Conservation (phyloP, 2,329 filamentous ascomycete species). For the Ophiosphaerella korrae region DNA sequence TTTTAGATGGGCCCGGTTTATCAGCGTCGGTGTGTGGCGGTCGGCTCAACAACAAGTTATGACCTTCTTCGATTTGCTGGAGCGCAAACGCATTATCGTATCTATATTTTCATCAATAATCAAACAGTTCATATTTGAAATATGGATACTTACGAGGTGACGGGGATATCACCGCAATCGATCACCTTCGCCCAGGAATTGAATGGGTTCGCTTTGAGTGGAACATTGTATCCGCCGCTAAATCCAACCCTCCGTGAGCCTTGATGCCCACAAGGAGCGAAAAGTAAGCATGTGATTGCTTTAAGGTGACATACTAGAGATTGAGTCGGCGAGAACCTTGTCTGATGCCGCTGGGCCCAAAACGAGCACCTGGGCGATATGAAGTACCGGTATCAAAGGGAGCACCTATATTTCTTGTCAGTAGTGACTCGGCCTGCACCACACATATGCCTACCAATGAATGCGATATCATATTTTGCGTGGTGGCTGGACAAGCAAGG, state of each 20-base stretch:
- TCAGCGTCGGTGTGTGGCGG: constrained; percentile 71
- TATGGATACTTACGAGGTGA: constrained; percentile 69
- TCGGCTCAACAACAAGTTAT: constrained; percentile 75
- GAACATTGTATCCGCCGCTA: constrained; percentile 87
- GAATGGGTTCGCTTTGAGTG: constrained; percentile 79
- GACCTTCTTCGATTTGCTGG: constrained; percentile 83
- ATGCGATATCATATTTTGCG: constrained; percentile 82
- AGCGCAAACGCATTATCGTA: constrained; percentile 85
- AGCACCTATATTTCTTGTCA: constrained; percentile 59
- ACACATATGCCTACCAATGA: constrained; percentile 64
- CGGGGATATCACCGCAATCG: constrained; percentile 83
- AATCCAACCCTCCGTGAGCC: constrained; percentile 58
- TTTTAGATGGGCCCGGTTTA: constrained; percentile 69
- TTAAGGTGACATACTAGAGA: constrained; percentile 70
- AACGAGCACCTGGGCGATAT: constrained; percentile 81
- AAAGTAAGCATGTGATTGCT: constrained; percentile 49
- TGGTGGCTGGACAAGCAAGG: constrained; percentile 71
- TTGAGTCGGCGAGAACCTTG: constrained; percentile 86
- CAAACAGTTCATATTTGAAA: neutral
- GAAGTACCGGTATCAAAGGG: constrained; percentile 88
- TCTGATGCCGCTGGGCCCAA: constrained; percentile 82
- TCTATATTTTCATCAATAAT: constrained; percentile 46
- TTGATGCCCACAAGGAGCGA: constrained; percentile 38
- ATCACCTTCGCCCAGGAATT: constrained; percentile 79
- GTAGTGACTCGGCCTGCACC: neutral